Percentiles rank a stretch among this genome's conserved stretches.
These are phyloP conservation scores for Podospora pseudocomata DNA, from an alignment of 495 filamentous ascomycete species.

Conservation along the genomic window DNA sequence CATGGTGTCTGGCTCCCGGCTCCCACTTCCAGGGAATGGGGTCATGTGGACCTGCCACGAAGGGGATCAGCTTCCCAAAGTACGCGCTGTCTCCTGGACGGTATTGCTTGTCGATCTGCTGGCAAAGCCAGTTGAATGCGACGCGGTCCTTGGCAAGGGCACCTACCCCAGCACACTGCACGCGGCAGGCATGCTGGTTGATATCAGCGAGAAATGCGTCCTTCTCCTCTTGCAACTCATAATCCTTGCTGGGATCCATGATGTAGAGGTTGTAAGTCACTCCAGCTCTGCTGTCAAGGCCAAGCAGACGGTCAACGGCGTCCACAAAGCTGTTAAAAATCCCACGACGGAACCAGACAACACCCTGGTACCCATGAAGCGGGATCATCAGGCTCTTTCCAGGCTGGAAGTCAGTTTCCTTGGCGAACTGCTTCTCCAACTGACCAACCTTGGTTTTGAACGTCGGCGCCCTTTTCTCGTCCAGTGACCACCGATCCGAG, in stretches of 20 bases:
- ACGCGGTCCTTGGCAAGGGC: constrained; percentile 19
- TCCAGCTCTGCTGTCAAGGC: constrained; percentile 25
- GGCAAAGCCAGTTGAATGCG: constrained; percentile 17
- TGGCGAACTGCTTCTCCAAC: background rate
- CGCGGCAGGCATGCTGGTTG: background rate
- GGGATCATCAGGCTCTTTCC: constrained; percentile 10
- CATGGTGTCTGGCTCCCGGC: constrained; percentile 12
- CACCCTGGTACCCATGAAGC: constrained; percentile 30
- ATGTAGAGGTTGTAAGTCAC: constrained; percentile 24
- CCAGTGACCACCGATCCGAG: background rate
- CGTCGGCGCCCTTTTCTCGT: background rate
- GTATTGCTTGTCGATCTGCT: background rate
- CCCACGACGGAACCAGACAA: constrained; percentile 25
- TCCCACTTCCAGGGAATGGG: constrained; percentile 22
- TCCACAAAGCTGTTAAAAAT: constrained; percentile 29
- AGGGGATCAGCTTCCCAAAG: constrained; percentile 9
- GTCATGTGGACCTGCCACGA: constrained; percentile 20
- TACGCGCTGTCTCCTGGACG: background rate
- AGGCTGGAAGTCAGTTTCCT: background rate
- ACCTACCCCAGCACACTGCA: constrained; percentile 17
- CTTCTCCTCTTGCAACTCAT: background rate
- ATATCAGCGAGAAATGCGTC: background rate
- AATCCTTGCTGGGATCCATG: constrained; percentile 14
- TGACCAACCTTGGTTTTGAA: background rate
- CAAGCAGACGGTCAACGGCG: constrained; percentile 30